A percentile compares a stretch with the other conserved stretches of the same genome.
Evolutionary conservation across 2,329 filamentous ascomycete species (phyloP).

Genomic region (Aureobasidium sp.): DNA sequence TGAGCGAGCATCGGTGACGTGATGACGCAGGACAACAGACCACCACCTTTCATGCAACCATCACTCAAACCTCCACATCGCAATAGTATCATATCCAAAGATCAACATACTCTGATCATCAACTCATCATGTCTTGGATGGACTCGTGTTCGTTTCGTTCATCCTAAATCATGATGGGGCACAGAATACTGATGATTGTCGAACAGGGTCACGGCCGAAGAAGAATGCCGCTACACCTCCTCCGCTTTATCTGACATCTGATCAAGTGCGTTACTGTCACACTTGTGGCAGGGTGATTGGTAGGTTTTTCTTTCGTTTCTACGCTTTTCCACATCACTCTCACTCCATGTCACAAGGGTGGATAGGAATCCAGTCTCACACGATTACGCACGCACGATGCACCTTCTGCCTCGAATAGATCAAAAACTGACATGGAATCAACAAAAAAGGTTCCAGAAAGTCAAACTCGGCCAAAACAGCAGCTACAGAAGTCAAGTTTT

Average conservation of each 20-base stretch:
- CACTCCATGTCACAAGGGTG: too few species aligned
- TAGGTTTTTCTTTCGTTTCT: constrained; percentile 19
- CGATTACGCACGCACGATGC: too few species aligned
- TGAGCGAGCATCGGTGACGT: not conserved
- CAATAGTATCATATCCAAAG: not conserved
- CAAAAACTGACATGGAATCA: too few species aligned
- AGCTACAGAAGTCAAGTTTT: constrained; percentile 45
- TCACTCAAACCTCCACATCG: not conserved
- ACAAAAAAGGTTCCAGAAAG: constrained; percentile 22
- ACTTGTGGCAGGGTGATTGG: constrained; percentile 52
- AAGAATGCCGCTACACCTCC: constrained; percentile 41
- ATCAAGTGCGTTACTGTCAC: constrained; percentile 49
- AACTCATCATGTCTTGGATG: constrained; percentile 17
- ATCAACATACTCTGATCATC: not conserved
- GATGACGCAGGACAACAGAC: not conserved
- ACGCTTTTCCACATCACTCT: too few species aligned
- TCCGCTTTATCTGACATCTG: constrained; percentile 47
- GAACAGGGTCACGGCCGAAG: constrained; percentile 34
- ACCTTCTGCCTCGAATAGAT: too few species aligned
- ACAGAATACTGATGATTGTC: not conserved
- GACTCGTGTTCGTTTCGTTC: constrained; percentile 4
- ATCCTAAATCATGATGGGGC: not conserved
- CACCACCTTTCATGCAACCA: not conserved
- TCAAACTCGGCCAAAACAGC: constrained; percentile 27
- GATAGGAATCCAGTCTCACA: too few species aligned